Percentiles rank a stretch among this genome's conserved stretches.
These are phyloP conservation scores for Neurospora sp. DNA, from an alignment of 495 filamentous ascomycete species.

Conservation along the genomic window DNA sequence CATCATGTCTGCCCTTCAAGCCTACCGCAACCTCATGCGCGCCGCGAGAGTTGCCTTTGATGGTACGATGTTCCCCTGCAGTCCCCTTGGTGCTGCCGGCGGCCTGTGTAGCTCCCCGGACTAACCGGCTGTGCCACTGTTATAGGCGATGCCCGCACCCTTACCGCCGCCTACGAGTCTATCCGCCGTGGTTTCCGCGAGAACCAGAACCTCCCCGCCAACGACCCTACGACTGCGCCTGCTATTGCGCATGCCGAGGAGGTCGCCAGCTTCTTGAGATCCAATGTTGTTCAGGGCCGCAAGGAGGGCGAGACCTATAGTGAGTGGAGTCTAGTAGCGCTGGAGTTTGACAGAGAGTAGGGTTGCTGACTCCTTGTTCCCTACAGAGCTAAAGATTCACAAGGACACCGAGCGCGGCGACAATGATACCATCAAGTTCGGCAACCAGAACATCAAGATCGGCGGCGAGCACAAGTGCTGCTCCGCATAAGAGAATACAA, in stretches of 20 bases:
- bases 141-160: conserved; percentile 55
- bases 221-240: conserved; percentile 35
- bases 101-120: background rate
- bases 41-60: conserved; percentile 73
- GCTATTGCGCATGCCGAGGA: conserved; percentile 70
- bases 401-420: conserved; percentile 83
- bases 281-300: conserved; percentile 83
- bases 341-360: background rate
- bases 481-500: conserved; percentile 19
- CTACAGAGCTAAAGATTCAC: conserved; percentile 72
- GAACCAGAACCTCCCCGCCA: conserved; percentile 46
- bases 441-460: conserved; percentile 30
- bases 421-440: conserved; percentile 73
- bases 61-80: conserved; percentile 37
- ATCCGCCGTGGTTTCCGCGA: conserved; percentile 62
- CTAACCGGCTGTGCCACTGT: conserved; percentile 1
- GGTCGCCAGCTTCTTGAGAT: conserved; percentile 64
- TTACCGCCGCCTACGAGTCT: conserved; percentile 57
- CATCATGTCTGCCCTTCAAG: conserved; percentile 53
- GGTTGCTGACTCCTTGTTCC: background rate
- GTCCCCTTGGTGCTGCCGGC: background rate
- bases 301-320: conserved; percentile 54
- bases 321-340: conserved; percentile 27
- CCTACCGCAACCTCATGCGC: conserved; percentile 78
- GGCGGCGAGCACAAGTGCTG: conserved; percentile 35